These are phyloP conservation scores for Fusarium sp. DNA, from an alignment of 2,329 filamentous ascomycete species.

Conservation along the genomic window DNA sequence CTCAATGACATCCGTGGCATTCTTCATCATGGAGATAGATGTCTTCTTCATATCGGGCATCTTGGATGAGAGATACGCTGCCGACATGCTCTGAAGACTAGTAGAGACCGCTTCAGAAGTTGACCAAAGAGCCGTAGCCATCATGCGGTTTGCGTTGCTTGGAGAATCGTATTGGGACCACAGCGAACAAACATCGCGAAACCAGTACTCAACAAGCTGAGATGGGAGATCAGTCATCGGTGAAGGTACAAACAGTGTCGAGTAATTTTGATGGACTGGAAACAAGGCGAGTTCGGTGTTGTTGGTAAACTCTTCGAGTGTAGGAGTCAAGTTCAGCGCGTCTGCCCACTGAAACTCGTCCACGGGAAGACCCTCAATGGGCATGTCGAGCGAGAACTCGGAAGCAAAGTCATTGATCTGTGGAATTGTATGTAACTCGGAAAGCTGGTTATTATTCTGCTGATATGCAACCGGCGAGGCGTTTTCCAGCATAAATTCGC, in stretches of 20 bases:
- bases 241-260: conserved; percentile 22
- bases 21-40: conserved; percentile 52
- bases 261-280: conserved; percentile 16
- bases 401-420: conserved; percentile 3
- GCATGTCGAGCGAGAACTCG: conserved; percentile 15
- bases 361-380: not conserved
- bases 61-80: conserved; percentile 53
- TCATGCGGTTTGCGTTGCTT: conserved; percentile 55
- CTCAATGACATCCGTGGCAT: conserved; percentile 53
- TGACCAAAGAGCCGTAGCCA: conserved; percentile 55
- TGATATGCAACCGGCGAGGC: not conserved
- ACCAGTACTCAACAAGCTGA: conserved; percentile 55
- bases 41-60: conserved; percentile 54
- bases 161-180: conserved; percentile 59
- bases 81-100: conserved; percentile 59
- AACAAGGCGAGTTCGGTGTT: conserved; percentile 16
- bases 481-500: conserved; percentile 21
- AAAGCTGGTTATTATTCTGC: fast-evolving
- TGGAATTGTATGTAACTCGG: not conserved
- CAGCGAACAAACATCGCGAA: conserved; percentile 56
- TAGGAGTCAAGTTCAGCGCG: conserved; percentile 10
- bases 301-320: not conserved
- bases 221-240: conserved; percentile 41
- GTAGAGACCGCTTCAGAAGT: conserved; percentile 56
- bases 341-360: conserved; percentile 28